Evolutionary conservation across 495 filamentous ascomycete genomes (phyloP).

Genomic region (Cercophora samala): DNA sequence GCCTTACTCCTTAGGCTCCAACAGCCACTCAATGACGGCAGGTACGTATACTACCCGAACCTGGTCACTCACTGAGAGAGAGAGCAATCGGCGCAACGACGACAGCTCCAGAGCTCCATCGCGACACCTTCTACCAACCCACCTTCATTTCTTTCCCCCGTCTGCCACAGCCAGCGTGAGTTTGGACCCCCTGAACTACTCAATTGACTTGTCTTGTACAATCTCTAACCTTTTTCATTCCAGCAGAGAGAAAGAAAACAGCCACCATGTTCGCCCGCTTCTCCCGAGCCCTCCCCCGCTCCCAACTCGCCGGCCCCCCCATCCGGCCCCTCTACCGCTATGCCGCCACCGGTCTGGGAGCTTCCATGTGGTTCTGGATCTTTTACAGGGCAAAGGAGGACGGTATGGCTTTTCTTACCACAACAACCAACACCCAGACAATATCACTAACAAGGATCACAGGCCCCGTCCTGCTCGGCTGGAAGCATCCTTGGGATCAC

Average conservation of each 20-base stretch:
- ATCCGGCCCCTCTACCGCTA: constrained; percentile 68
- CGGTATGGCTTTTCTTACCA: constrained; percentile 37
- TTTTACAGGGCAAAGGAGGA: constrained; percentile 98
- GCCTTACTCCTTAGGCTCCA: neutral
- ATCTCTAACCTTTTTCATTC: neutral
- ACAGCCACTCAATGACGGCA: neutral
- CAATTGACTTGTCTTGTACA: neutral
- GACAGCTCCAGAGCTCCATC: constrained; percentile 5
- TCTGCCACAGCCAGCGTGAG: neutral
- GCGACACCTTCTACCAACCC: neutral
- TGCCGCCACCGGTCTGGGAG: constrained; percentile 79
- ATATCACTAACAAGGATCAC: constrained; percentile 22
- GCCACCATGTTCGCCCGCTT: neutral
- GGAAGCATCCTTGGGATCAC: constrained; percentile 99
- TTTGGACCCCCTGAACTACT: neutral
- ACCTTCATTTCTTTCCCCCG: neutral
- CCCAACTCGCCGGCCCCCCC: constrained; percentile 11
- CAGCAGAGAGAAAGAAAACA: neutral
- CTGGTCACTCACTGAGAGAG: constrained; percentile 6
- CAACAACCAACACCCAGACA: neutral
- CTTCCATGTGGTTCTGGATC: constrained; percentile 98
- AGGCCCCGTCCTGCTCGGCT: constrained; percentile 76
- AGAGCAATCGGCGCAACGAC: constrained; percentile 4
- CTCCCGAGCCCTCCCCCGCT: neutral
- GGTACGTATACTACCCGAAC: constrained; percentile 13